Evolutionary conservation across 441 rosid genomes (phyloP).

Genomic region (Populus trichocarpa): DNA sequence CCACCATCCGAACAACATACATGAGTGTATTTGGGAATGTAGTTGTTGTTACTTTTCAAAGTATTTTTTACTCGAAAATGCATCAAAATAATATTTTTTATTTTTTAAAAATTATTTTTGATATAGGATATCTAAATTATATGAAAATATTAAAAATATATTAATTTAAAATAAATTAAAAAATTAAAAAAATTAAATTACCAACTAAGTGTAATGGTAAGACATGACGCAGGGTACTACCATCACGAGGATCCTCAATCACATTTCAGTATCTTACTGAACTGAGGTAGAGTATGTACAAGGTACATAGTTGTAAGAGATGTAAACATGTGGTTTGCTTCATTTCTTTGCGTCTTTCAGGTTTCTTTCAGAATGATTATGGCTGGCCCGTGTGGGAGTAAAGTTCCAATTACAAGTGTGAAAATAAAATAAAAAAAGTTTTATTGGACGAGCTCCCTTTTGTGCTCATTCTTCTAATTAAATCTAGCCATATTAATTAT

Average conservation of each 20-base stretch:
- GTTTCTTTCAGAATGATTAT: not conserved
- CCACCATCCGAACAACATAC: too few relatives aligned
- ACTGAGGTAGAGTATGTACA: conserved; percentile 12
- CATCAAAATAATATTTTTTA: too few relatives aligned
- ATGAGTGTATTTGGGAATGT: too few relatives aligned
- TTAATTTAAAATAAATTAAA: not conserved
- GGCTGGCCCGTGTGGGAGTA: not conserved
- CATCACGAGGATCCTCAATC: conserved; percentile 5
- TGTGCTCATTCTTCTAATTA: not conserved
- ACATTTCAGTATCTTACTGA: conserved; percentile 22
- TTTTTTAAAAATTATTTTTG: too few relatives aligned
- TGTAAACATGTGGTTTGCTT: conserved; percentile 5
- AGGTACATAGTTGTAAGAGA: not conserved
- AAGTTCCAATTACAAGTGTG: not conserved
- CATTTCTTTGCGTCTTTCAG: not conserved
- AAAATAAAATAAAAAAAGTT: too few relatives aligned
- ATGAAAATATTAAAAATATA: too few relatives aligned
- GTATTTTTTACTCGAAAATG: too few relatives aligned
- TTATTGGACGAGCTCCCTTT: too few relatives aligned
- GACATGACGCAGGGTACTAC: conserved; percentile 14
- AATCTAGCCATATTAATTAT: not conserved
- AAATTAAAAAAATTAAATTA: too few relatives aligned
- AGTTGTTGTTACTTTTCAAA: too few relatives aligned
- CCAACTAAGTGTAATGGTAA: conserved; percentile 13
- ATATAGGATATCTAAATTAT: too few relatives aligned